phyloP scores from a whole-genome alignment of 148 eudicot genomes.

The Rhododendron williamsianum region DNA sequence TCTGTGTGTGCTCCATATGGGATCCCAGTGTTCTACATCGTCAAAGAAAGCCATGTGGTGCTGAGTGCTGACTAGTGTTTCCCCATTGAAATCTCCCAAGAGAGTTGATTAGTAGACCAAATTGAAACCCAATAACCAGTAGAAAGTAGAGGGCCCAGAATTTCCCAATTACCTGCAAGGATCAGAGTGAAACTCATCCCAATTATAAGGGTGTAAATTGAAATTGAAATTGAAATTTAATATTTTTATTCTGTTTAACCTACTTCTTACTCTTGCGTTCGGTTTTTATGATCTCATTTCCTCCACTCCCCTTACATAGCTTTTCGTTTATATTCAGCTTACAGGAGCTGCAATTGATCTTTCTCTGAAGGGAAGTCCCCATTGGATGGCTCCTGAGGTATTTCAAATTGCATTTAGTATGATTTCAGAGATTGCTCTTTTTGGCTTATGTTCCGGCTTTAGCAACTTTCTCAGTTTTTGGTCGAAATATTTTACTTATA shows the following conservation, averaged over 20 bases:
- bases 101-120: neutral
- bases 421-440: neutral
- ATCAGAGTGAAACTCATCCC: neutral
- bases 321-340: slow-evolving; percentile 45
- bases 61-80: neutral
- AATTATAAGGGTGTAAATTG: neutral
- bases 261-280: neutral
- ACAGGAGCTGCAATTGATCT: slow-evolving; percentile 50
- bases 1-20: neutral
- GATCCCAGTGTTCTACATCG: neutral
- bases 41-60: neutral
- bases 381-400: slow-evolving; percentile 99
- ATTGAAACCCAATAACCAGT: neutral
- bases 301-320: slow-evolving; percentile 6
- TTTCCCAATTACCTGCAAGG: neutral
- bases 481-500: neutral
- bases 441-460: neutral
- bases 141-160: neutral
- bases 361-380: slow-evolving; percentile 86
- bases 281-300: neutral
- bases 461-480: neutral
- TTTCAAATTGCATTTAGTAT: neutral
- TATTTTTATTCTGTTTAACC: neutral
- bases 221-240: neutral
- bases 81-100: neutral